Conservation (phyloP, 768 basidiomycete species). For the Suillus alpinus region DNA sequence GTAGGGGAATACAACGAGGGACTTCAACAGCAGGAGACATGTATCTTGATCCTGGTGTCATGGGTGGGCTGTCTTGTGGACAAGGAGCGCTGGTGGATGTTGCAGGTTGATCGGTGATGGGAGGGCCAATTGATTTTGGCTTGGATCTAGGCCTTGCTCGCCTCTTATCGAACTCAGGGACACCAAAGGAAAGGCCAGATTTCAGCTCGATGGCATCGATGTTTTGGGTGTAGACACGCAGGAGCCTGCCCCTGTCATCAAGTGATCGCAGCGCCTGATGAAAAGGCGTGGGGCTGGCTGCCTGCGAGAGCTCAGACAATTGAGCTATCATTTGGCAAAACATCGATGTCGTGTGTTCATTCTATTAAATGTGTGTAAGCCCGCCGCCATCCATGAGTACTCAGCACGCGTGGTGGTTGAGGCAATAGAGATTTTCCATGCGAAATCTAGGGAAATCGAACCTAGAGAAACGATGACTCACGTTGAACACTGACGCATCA, state of each 20-base stretch:
- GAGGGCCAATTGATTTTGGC: slow-evolving; percentile 30
- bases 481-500: slow-evolving; percentile 86
- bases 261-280: slow-evolving; percentile 72
- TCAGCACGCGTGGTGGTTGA: slow-evolving; percentile 1
- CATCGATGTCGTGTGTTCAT: slow-evolving; percentile 68
- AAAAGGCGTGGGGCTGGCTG: slow-evolving; percentile 77
- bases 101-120: slow-evolving; percentile 12
- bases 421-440: background rate
- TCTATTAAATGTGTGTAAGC: slow-evolving; percentile 42
- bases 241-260: slow-evolving; percentile 71
- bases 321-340: slow-evolving; percentile 91
- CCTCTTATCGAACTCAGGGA: slow-evolving; percentile 64
- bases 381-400: slow-evolving; percentile 4
- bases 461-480: slow-evolving; percentile 35
- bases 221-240: slow-evolving; percentile 92
- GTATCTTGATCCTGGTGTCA: slow-evolving; percentile 35
- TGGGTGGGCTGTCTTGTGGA: slow-evolving; percentile 11
- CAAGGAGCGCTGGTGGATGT: slow-evolving; percentile 12
- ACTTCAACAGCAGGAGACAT: slow-evolving; percentile 54
- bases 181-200: slow-evolving; percentile 84
- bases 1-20: slow-evolving; percentile 85
- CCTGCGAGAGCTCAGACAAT: slow-evolving; percentile 67
- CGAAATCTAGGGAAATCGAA: slow-evolving; percentile 2
- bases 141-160: slow-evolving; percentile 53
- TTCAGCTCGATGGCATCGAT: slow-evolving; percentile 88